Base-by-base conservation (phyloP, 1,284 basidiomycete species). In the Cryptococcus sp. region DNA sequence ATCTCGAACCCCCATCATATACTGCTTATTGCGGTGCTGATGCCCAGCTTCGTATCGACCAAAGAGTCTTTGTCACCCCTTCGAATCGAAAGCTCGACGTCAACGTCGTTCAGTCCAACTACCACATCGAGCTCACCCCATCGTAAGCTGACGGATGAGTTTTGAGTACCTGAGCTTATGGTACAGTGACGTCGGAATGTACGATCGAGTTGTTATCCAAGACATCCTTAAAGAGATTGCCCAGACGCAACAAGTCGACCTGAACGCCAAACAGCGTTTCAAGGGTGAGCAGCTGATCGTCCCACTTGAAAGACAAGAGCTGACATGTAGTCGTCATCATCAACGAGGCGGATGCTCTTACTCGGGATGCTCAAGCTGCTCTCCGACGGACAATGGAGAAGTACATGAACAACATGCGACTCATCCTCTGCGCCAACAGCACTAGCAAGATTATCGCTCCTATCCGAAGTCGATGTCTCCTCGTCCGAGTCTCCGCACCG, bases 311-410 rank as follows among this genome's bases (percentile, higher is more conserved):
- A n/a, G n/a, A n/a, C n/a, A 26, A 2, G 19, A 18, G 31, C 55
- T 36, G 35, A 48, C n/a, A 16, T 32, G 4, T 61, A 95, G 94
- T 94, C n/a, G 94, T 98, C 39, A 82, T 98, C 51, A 97, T 99
- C 71, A 97, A 98, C 64, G 94, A 97, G 74, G 95, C 94, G 0
- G 94, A 99, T 71, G 84, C 87, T 0, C 80, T 98, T 40, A 85
- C 90, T 12, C 84, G 93, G 56, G 94, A 98, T 74, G 94, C 94
- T 0, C 94, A 98, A 76, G 92, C 94, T 1, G 94, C 94, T 4
- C 79, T 99, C 37, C 85, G 95, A 63, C 81, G 95, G 51, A 98
- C 94, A 2, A 99, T 98, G 94, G 94, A 99, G 65, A 94, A 97
- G 73, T 98, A 97, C 77, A 97, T 97, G 87, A 84, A 83, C 42